Evolutionary conservation across 148 eudicot genomes (phyloP).

Genomic region (Vaccinium corymbosum): DNA sequence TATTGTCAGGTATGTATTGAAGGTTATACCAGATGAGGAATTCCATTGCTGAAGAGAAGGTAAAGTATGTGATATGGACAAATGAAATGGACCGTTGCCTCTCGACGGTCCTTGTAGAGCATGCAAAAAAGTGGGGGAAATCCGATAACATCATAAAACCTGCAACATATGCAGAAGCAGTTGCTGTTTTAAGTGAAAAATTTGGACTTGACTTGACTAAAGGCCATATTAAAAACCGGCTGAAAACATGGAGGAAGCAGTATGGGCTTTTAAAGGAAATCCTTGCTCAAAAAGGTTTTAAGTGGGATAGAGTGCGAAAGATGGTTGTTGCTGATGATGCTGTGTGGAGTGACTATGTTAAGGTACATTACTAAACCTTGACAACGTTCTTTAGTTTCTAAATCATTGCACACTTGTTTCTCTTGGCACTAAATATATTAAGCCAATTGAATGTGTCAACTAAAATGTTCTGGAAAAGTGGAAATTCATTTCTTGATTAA

Average conservation of each 20-base stretch:
- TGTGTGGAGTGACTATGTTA: slow-evolving; percentile 9
- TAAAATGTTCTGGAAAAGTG: not conserved
- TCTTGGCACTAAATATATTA: not conserved
- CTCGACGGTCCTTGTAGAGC: slow-evolving; percentile 18
- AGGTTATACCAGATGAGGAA: not conserved
- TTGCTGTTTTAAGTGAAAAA: not conserved
- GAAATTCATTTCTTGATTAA: not conserved
- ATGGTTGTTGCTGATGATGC: slow-evolving; percentile 21
- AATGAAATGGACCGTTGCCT: slow-evolving; percentile 18
- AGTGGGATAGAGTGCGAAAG: slow-evolving; percentile 11
- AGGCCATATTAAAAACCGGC: slow-evolving; percentile 14
- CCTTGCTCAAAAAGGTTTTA: slow-evolving; percentile 20
- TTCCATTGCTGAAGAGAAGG: slow-evolving; percentile 16
- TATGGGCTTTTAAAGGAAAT: slow-evolving; percentile 15
- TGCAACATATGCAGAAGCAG: slow-evolving; percentile 12
- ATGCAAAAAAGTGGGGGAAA: slow-evolving; percentile 10
- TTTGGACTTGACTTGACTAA: slow-evolving; percentile 16
- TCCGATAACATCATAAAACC: slow-evolving; percentile 10
- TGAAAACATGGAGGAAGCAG: slow-evolving; percentile 20
- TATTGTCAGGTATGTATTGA: slow-evolving; percentile 6
- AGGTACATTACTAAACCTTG: slow-evolving; percentile 7
- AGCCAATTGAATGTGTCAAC: not conserved
- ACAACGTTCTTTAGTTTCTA: not conserved
- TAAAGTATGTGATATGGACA: slow-evolving; percentile 14
- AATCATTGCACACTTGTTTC: not conserved